Conservation (phyloP, 768 basidiomycete genomes). For the Tulasnella sp. region DNA sequence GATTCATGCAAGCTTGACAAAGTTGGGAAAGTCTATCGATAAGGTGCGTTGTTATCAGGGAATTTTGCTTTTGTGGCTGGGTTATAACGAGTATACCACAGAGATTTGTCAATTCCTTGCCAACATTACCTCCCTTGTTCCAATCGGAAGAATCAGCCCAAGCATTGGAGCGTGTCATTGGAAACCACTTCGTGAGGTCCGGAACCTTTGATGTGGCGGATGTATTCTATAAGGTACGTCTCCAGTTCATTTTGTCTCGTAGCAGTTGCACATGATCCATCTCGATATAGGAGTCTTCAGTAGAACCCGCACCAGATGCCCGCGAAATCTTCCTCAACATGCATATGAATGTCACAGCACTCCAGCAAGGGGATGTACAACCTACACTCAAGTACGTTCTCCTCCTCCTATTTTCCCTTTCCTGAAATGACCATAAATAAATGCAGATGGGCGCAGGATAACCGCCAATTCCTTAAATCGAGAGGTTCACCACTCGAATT, state of each 20-base stretch:
- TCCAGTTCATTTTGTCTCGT: slow-evolving; percentile 20
- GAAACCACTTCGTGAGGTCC: slow-evolving; percentile 63
- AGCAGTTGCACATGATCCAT: neutral
- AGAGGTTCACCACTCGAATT: slow-evolving; percentile 79
- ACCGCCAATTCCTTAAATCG: slow-evolving; percentile 49
- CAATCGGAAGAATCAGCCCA: slow-evolving; percentile 42
- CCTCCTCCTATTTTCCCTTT: neutral
- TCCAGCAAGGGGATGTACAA: slow-evolving; percentile 50
- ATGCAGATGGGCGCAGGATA: slow-evolving; percentile 61
- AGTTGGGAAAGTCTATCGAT: slow-evolving; percentile 76
- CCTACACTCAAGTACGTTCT: slow-evolving; percentile 63
- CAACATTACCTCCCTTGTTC: slow-evolving; percentile 55
- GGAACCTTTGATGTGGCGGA: slow-evolving; percentile 70
- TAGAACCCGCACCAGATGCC: slow-evolving; percentile 40
- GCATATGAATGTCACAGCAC: slow-evolving; percentile 54
- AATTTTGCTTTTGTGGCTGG: too few relatives aligned
- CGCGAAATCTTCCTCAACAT: slow-evolving; percentile 51
- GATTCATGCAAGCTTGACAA: slow-evolving; percentile 59
- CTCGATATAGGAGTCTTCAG: slow-evolving; percentile 46
- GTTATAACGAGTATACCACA: too few relatives aligned
- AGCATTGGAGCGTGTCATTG: slow-evolving; percentile 58
- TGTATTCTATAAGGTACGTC: slow-evolving; percentile 50
- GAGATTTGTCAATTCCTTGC: slow-evolving; percentile 43
- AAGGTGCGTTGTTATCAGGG: too few relatives aligned
- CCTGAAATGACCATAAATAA: slow-evolving; percentile 6